These are phyloP conservation scores for Fraxinus sp. DNA, from an alignment of 305 asterid genomes.

Conservation along the genomic window DNA sequence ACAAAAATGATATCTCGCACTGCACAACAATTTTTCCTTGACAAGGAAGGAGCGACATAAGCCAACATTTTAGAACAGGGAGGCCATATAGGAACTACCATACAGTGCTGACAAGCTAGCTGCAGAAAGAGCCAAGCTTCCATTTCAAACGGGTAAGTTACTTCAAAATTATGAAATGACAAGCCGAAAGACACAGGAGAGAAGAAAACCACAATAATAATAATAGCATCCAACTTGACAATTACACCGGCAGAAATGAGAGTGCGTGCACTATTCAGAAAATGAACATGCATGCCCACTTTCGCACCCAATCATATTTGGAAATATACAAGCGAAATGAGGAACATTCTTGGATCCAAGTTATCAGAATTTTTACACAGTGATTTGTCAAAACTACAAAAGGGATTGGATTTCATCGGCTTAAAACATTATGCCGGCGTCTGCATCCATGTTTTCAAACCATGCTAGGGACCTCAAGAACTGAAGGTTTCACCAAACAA, in stretches of 20 bases:
- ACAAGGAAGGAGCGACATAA: neutral
- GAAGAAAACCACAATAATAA: neutral
- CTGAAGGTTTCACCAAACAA: slow-evolving; percentile 40
- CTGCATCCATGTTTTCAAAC: slow-evolving; percentile 39
- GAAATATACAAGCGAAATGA: slow-evolving; percentile 59
- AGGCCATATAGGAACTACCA: neutral
- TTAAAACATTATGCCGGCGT: slow-evolving; percentile 55
- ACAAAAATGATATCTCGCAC: neutral
- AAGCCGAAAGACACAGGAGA: neutral
- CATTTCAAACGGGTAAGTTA: too few relatives aligned
- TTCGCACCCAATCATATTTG: slow-evolving; percentile 49
- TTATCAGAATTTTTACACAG: slow-evolving; percentile 39
- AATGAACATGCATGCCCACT: slow-evolving; percentile 21
- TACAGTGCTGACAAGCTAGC: neutral
- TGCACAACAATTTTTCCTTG: neutral
- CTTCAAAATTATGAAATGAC: neutral
- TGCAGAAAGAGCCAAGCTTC: too few relatives aligned
- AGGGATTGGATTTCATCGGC: slow-evolving; percentile 49
- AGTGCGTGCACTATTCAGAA: neutral
- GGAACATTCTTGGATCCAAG: slow-evolving; percentile 31
- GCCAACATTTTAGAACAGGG: neutral
- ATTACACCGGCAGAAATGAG: neutral
- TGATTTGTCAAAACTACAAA: slow-evolving; percentile 27
- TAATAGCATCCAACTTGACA: neutral
- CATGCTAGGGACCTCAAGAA: slow-evolving; percentile 40